Evolutionary conservation across 495 filamentous ascomycete genomes (phyloP), one percentile per base, ranked within the genome.

Genomic region (Penicillium cinerascens): DNA sequence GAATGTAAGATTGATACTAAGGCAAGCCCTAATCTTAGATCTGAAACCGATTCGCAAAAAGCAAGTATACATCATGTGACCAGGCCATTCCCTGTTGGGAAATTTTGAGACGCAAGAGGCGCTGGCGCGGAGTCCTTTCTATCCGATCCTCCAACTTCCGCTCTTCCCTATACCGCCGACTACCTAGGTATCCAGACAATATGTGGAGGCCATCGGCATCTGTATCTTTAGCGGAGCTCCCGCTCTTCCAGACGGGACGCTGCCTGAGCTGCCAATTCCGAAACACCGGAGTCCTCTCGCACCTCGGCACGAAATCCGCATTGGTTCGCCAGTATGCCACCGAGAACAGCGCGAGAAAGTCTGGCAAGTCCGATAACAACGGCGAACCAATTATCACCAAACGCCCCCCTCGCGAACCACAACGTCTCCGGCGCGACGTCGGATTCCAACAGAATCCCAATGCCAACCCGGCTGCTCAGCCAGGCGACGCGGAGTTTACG

Each of bases 401-500:
- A 33, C 29, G 29, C 8, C 8, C 29, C 13, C 9, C 46, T 7
- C 42, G 25, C 4, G 46, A 21, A 38, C 42, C 25, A 21, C 36
- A 40, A 13, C 51, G 48, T 10, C 21, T 58, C 36, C 47, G 49
- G 15, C 60, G 55, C 26, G 38, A 41, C 20, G 45, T 64, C 35
- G 56, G 69, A 42, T 72, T 73, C 51, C 59, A 73, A 45, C 66
- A 68, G 33, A 70, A 72, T 46, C 57, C 54, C n/a, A 41, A 64
- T 22, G 36, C 59, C 3, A 55, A 60, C 13, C 56, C 58, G 13
- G 49, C 58, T 13, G 45, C 57, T 22, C 54, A 68, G 59, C 64
- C 69, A 16, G 79, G 82, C 58, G 82, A 84, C 58, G 62, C 75
- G 45, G 68, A 84, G 41, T 87, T 87, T 66, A 81, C 78, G 15